A percentile compares a stretch with the other conserved stretches of the same genome.
Conservation (phyloP, 352 stramenopile genomes). For the Pythium phragmitis region DNA sequence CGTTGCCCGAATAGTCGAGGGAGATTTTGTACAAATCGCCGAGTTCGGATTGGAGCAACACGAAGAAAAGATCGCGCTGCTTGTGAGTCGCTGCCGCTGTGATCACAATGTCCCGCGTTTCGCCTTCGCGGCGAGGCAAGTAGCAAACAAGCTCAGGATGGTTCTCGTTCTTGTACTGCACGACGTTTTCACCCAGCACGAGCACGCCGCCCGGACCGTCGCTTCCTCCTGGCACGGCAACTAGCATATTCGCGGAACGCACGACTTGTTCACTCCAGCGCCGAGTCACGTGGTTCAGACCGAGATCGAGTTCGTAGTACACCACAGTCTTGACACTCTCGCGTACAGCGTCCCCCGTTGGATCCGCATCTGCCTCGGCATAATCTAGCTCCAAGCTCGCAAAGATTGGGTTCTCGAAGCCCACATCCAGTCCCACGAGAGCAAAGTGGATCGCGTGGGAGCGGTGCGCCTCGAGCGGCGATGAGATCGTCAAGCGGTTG, state of each 20-base stretch:
- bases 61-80: conserved; percentile 96
- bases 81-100: conserved; percentile 93
- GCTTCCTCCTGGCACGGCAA: conserved; percentile 83
- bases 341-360: conserved; percentile 56
- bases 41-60: conserved; percentile 96
- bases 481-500: conserved; percentile 96
- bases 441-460: conserved; percentile 94
- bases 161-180: conserved; percentile 97
- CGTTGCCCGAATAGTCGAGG: conserved; percentile 82
- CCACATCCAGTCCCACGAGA: conserved; percentile 96
- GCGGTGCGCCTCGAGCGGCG: conserved; percentile 98
- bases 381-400: conserved; percentile 97
- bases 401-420: conserved; percentile 99
- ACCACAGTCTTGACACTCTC: conserved; percentile 94
- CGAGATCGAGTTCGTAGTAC: conserved; percentile 99
- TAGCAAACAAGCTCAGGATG: conserved; percentile 75
- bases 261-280: conserved; percentile 91
- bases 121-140: conserved; percentile 78
- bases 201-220: conserved; percentile 93
- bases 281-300: conserved; percentile 98
- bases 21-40: conserved; percentile 99
- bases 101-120: conserved; percentile 89
- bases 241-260: conserved; percentile 93
- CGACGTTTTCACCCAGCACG: conserved; percentile 95
- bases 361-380: conserved; percentile 81